Evolutionary conservation across 2,329 filamentous ascomycete species (phyloP), one percentile per base, ranked within the genome.

Genomic region (Alternaria gaisen): DNA sequence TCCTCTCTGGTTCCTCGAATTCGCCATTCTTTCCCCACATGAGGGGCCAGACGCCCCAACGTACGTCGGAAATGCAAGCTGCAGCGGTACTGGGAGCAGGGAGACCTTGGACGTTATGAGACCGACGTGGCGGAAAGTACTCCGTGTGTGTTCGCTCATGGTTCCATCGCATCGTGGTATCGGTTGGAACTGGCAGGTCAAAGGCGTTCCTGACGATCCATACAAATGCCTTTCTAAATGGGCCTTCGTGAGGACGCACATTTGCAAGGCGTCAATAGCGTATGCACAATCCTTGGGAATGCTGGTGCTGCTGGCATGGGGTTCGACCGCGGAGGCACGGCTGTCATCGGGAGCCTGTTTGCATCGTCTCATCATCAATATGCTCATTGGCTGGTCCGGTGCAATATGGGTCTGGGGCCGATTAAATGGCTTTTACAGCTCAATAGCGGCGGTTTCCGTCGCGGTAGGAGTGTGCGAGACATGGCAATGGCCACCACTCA

Each of bases 1-100:
- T 7, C 56, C 55, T 12, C 24, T 60, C 7, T 64, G 50, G 56
- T 64, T 59, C 28, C 24, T 66, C 41, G 53, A 58, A 36, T 62
- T 59, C 28, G 44, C 53, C 3, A 42, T 60, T 14, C 20, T 61
- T 24, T 43, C 42, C 11, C 52, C 58, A 24, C 24, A 42, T 20
- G 38, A 56, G 11, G 62, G 54, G 24, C 7, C 34, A 2, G 22
- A 24, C n/a, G 52, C 46, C 12, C 52, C 54, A 40, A 41, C 51
- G 11, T 61, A 50, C 4, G 34, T 51, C 16, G 47, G 54, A 18
- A 54, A 58, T 8, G 3, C 52, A 20, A 32, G 36, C 24, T 22
- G 14, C 9, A 18, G 12, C 41, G 3, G 11, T 20, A 26, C 20
- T 40, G 41, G 3, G 30, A 44, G 28, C 2, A 5, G 1, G 3